Conservation (phyloP, 768 basidiomycete species). For the Lactarius sanguifluus region DNA sequence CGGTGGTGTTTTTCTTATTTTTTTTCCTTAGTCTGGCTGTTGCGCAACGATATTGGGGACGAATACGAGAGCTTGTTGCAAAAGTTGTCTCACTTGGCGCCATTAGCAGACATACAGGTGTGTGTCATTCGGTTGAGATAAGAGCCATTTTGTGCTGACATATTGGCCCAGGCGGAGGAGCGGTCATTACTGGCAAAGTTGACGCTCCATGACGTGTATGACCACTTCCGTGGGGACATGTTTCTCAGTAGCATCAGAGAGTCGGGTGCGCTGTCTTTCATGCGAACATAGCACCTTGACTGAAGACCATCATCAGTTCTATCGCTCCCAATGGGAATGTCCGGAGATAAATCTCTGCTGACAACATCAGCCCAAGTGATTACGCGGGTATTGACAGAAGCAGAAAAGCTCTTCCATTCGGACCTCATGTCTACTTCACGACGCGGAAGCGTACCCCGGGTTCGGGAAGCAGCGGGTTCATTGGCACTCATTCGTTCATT, state of each 20-base stretch:
- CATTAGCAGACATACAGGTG: slow-evolving; percentile 60
- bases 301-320: slow-evolving; percentile 52
- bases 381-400: slow-evolving; percentile 56
- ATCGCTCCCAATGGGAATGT: slow-evolving; percentile 79
- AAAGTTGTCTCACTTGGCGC: slow-evolving; percentile 55
- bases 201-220: slow-evolving; percentile 74
- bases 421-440: slow-evolving; percentile 55
- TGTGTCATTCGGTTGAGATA: slow-evolving; percentile 12
- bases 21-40: slow-evolving; percentile 55
- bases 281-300: neutral
- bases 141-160: neutral
- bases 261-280: slow-evolving; percentile 60
- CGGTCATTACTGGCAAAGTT: slow-evolving; percentile 72
- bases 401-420: slow-evolving; percentile 69
- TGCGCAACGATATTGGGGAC: slow-evolving; percentile 55
- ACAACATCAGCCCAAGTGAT: slow-evolving; percentile 56
- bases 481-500: slow-evolving; percentile 71
- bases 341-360: slow-evolving; percentile 42
- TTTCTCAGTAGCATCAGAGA: slow-evolving; percentile 88
- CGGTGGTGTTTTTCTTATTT: slow-evolving; percentile 17
- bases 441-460: slow-evolving; percentile 64
- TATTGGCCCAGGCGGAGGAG: slow-evolving; percentile 61
- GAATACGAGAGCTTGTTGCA: slow-evolving; percentile 56
- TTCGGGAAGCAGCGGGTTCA: slow-evolving; percentile 73
- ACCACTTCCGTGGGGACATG: slow-evolving; percentile 80